Evolutionary conservation across 2,329 filamentous ascomycete species (phyloP).

Genomic region (Hymenoscyphus infarciens): DNA sequence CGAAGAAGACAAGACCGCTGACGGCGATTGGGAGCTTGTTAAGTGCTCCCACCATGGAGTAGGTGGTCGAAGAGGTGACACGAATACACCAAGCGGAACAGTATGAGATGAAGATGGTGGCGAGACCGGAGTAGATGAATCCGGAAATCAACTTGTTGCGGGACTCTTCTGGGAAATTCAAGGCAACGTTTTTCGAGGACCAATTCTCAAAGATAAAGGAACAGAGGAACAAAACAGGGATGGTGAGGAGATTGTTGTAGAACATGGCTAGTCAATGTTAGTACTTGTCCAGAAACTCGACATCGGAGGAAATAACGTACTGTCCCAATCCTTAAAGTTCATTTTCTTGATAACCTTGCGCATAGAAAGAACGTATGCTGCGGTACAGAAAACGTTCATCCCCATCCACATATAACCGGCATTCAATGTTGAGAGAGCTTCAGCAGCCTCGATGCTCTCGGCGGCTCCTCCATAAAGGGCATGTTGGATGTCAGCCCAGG

Average conservation of each 20-base stretch:
- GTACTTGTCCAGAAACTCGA: conserved; percentile 15
- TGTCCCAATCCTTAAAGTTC: conserved; percentile 99
- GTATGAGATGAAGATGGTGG: conserved; percentile 98
- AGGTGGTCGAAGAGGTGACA: conserved; percentile 94
- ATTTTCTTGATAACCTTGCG: conserved; percentile 98
- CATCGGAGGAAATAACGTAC: conserved; percentile 53
- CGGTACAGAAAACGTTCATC: conserved; percentile 92
- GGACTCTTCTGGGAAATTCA: conserved; percentile 82
- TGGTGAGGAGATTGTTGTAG: conserved; percentile 98
- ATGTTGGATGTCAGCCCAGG: conserved; percentile 94
- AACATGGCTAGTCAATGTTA: conserved; percentile 75
- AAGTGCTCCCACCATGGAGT: conserved; percentile 96
- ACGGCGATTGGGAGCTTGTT: conserved; percentile 97
- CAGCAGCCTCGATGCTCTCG: conserved; percentile 54
- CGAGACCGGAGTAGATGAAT: conserved; percentile 92
- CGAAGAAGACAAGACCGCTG: conserved; percentile 90
- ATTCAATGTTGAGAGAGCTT: conserved; percentile 83
- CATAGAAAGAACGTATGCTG: conserved; percentile 87
- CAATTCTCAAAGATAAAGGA: conserved; percentile 88
- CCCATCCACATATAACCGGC: conserved; percentile 97
- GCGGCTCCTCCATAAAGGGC: conserved; percentile 53
- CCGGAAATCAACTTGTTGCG: conserved; percentile 78
- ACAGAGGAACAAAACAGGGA: conserved; percentile 80
- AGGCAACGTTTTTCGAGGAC: conserved; percentile 76
- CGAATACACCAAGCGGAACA: conserved; percentile 98